Base-by-base conservation (phyloP, 495 filamentous ascomycete genomes). In the Penicillium goetzii region DNA sequence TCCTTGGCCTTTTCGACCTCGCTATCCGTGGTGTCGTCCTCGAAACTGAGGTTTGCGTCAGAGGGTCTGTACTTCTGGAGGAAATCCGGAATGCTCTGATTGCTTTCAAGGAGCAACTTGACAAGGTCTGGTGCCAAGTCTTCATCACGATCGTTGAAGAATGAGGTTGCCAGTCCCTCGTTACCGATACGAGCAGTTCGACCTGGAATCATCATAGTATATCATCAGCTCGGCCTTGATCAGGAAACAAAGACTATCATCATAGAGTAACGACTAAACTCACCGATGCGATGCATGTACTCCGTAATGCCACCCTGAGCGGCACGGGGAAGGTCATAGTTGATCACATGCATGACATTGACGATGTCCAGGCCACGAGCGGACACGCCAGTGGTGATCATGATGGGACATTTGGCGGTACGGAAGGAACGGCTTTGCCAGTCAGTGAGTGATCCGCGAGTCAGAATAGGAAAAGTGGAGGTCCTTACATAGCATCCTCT, bases 121-220 rank as follows among this genome's bases (percentile, higher is more conserved):
- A 90, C 88, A 5, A 97, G 78, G 2, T 87, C 85, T 1, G 79
- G 71, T 0, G 85, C 93, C 28, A 98, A 74, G 9, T 88, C 84
- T 52, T 84, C 80, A 62, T 98, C 90, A 1, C 80, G 73, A 0
- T 87, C 83, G 68, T 87, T 92, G 80, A 90, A 97, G 77, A 99
- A 97, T 0, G 93, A 94, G 0, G 91, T 92, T 0, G 95, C 93
- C 15, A 92, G 76, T 19, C 95, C 95, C 51, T 84, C 82, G 54
- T 97, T 90, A 7, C 95, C 95, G 71, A 97, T 97, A 56, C 95
- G 91, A 51, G 90, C 95, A 64, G 95, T 99, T 60, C 95, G 93
- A 53, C 95, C 89, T 92, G 58, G 28, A 19, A 21, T 23, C n/a
- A 10, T 23, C 65, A 45, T 53, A 17, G 25, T 61, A 8, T 26